Percentiles rank a stretch among this genome's conserved stretches.
These are phyloP conservation scores for Parmales sp. DNA, from an alignment of 108 stramenopile genomes.

Conservation along the genomic window DNA sequence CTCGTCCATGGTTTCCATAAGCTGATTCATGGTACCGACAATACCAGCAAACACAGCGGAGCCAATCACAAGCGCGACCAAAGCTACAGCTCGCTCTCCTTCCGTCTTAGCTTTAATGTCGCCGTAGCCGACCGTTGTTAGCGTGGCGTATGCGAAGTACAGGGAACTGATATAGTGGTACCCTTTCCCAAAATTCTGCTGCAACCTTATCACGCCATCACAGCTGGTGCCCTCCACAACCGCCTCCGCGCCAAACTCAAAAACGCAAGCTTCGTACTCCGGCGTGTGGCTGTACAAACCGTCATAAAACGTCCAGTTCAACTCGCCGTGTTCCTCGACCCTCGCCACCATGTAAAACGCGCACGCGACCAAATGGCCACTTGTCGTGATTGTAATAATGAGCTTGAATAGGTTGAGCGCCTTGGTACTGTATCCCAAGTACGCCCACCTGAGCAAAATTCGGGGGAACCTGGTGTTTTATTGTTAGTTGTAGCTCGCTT, in stretches of 20 bases:
- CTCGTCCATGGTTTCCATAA: conserved; percentile 15
- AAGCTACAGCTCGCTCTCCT: neutral
- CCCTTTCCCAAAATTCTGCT: neutral
- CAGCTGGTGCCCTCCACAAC: neutral
- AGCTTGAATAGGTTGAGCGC: conserved; percentile 2
- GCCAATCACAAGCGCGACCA: conserved; percentile 13
- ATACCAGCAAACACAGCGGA: conserved; percentile 19
- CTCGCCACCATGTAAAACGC: neutral
- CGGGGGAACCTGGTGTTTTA: neutral
- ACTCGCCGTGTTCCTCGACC: neutral
- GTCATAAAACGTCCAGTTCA: conserved; percentile 1
- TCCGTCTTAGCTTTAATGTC: conserved; percentile 15
- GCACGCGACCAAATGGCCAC: conserved; percentile 5
- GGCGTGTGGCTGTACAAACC: neutral
- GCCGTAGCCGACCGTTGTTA: conserved; percentile 27
- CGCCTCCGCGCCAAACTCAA: neutral
- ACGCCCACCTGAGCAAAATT: neutral
- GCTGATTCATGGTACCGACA: conserved; percentile 13
- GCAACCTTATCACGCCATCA: neutral
- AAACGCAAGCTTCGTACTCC: neutral
- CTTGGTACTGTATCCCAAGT: neutral
- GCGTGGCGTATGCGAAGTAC: conserved; percentile 24
- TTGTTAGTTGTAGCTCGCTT: too few relatives aligned
- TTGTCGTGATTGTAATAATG: neutral
- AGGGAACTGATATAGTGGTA: conserved; percentile 14